Base-by-base conservation (phyloP, 116 monocot genomes). In the Iris pallida region DNA sequence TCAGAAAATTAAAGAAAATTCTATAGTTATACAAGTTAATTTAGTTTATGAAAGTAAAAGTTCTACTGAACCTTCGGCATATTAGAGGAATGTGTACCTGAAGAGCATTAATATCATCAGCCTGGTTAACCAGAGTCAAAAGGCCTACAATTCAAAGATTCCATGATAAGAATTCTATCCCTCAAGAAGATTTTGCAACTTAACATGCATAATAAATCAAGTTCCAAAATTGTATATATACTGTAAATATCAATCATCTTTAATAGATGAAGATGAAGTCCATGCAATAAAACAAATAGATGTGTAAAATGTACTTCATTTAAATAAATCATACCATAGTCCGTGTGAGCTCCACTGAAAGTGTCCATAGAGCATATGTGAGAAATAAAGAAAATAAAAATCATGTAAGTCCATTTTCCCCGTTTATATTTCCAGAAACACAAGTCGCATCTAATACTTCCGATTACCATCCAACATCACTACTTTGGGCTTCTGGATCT, bases 301-400 rank as follows among this genome's bases (percentile, higher is more conserved):
- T 30, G 30, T 30, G 30, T 30, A 30, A 30, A 30, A 3, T 30
- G 30, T 30, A 30, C 3, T 30, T 30, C 30, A 53, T 18, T 7
- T 12, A 15, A 2, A 59, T 69, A 54, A 46, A 69, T 46, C 85
- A 71, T 75, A 95, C 94, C 94, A 78, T 95, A 95, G 66, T 95
- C 94, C 30, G 94, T 95, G 74, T 95, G 94, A 75, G 86, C 94
- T 68, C 85, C 94, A 73, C 94, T 95, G 85, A 41, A 80, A 72
- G 72, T 59, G 45, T 68, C 47, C 54, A 67, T 68, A 48, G 30
- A 60, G 53, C 43, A 54, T 45, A 73, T 53, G 45, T 2, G 42
- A 61, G 10, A 54, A 73, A 67, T 61, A 70, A 58, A 48, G 30
- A 5, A 5, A 48, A 64, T 53, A 46, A 55, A 51, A 59, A 65